Conservation (phyloP, 148 eudicot species). For the Amaranthus cruentus region DNA sequence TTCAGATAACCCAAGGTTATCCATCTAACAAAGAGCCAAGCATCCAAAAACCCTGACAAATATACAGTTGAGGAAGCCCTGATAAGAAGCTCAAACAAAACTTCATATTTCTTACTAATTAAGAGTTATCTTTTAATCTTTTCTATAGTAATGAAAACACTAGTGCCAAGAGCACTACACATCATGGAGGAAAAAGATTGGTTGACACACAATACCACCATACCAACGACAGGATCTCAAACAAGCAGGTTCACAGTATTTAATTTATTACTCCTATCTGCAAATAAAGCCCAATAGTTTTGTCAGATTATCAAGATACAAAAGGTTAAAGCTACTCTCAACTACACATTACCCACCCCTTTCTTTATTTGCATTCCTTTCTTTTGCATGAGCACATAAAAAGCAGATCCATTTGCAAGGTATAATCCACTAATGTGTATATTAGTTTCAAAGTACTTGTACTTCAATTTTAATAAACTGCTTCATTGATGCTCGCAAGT, state of each 20-base stretch:
- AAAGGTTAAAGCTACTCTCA: conserved; percentile 9
- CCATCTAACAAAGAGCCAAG: neutral
- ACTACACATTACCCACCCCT: neutral
- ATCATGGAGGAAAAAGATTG: neutral
- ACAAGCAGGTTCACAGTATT: neutral
- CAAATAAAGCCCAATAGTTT: neutral
- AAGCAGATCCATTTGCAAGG: neutral
- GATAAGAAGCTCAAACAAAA: neutral
- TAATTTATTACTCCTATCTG: neutral
- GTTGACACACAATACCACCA: neutral
- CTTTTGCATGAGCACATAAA: neutral
- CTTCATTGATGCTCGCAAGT: neutral
- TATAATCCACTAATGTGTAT: neutral
- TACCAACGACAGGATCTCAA: neutral
- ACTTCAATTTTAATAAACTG: neutral
- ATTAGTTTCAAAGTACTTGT: neutral
- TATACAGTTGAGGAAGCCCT: neutral
- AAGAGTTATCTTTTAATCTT: neutral
- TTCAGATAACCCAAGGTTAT: neutral
- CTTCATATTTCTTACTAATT: neutral
- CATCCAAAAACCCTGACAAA: neutral
- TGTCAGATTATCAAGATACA: neutral
- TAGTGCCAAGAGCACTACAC: neutral
- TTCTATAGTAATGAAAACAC: neutral
- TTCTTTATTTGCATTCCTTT: neutral